phyloP scores from a whole-genome alignment of 164 flowering plant genomes.

The Tetracentron sinense region DNA sequence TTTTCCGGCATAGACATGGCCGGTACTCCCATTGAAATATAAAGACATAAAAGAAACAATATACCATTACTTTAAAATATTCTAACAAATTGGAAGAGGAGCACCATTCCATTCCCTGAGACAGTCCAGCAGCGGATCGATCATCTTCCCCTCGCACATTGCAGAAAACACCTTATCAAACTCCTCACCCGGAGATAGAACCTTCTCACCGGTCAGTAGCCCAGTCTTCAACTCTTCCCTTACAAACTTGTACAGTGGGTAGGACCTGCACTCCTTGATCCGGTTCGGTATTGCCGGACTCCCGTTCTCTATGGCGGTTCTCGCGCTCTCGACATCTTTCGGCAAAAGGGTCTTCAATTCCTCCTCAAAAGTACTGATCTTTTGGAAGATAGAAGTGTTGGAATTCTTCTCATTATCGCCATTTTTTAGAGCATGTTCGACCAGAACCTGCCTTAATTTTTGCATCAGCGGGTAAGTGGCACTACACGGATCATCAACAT shows the following conservation, averaged over 20 bases:
- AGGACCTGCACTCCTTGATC: conserved; percentile 46
- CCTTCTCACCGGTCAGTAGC: conserved; percentile 34
- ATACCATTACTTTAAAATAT: too few relatives aligned
- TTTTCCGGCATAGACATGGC: too few relatives aligned
- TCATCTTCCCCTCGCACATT: conserved; percentile 36
- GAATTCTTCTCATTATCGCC: conserved; percentile 21
- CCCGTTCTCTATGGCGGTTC: conserved; percentile 22
- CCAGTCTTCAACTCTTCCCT: conserved; percentile 31
- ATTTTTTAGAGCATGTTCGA: conserved; percentile 33
- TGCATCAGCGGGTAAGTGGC: conserved; percentile 36
- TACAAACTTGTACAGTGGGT: conserved; percentile 36
- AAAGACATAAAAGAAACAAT: too few relatives aligned
- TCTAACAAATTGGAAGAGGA: conserved; percentile 29
- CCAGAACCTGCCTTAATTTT: conserved; percentile 41
- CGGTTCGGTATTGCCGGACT: conserved; percentile 24
- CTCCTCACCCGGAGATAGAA: conserved; percentile 37
- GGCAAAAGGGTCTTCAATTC: conserved; percentile 37
- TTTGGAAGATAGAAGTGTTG: conserved; percentile 26
- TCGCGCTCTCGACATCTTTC: conserved; percentile 34
- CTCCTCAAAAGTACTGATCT: conserved; percentile 40
- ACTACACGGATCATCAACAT: conserved; percentile 45
- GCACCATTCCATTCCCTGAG: conserved; percentile 41
- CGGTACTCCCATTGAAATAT: too few relatives aligned
- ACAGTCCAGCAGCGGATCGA: conserved; percentile 40
- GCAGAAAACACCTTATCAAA: conserved; percentile 41